Percentiles rank a stretch among this genome's conserved stretches.
Conservation (phyloP, 2,329 filamentous ascomycete genomes). For the Penicillium sp. region DNA sequence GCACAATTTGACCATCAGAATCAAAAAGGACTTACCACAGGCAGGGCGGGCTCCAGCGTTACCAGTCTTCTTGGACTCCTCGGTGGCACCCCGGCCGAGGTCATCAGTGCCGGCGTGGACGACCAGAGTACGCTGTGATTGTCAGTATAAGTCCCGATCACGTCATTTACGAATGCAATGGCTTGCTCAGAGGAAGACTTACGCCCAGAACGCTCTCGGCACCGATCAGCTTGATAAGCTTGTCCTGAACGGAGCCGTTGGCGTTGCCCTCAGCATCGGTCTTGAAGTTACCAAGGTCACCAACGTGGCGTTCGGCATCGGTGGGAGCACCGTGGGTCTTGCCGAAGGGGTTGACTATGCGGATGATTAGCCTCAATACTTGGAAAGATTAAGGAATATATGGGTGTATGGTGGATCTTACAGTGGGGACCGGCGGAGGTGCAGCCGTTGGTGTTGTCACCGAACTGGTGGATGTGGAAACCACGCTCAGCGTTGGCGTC, state of each 20-base stretch:
- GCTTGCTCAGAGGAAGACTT: slow-evolving; percentile 36
- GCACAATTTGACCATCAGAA: not conserved
- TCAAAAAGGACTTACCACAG: slow-evolving; percentile 66
- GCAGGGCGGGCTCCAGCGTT: slow-evolving; percentile 92
- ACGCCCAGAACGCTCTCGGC: slow-evolving; percentile 92
- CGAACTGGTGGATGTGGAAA: slow-evolving; percentile 98
- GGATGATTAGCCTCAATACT: not conserved
- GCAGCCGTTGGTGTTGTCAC: slow-evolving; percentile 99
- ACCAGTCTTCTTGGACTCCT: slow-evolving; percentile 97
- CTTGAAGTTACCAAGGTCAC: slow-evolving; percentile 96
- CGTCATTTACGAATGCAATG: not conserved
- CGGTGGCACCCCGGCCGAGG: slow-evolving; percentile 85
- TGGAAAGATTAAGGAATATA: not conserved
- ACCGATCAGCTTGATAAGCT: slow-evolving; percentile 90
- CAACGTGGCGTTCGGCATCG: slow-evolving; percentile 87
- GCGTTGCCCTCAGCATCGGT: slow-evolving; percentile 91
- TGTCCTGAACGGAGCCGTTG: slow-evolving; percentile 76
- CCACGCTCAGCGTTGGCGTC: slow-evolving; percentile 95
- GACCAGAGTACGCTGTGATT: slow-evolving; percentile 79
- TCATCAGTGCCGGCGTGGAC: slow-evolving; percentile 95
- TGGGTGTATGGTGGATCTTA: slow-evolving; percentile 50
- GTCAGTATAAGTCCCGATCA: slow-evolving; percentile 14
- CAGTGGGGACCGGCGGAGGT: slow-evolving; percentile 97
- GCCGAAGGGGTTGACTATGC: slow-evolving; percentile 84
- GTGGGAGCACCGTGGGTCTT: slow-evolving; percentile 87